Percentiles rank a stretch among this genome's conserved stretches.
Conservation (phyloP, 257 asterid species). For the Gentiana dahurica region DNA sequence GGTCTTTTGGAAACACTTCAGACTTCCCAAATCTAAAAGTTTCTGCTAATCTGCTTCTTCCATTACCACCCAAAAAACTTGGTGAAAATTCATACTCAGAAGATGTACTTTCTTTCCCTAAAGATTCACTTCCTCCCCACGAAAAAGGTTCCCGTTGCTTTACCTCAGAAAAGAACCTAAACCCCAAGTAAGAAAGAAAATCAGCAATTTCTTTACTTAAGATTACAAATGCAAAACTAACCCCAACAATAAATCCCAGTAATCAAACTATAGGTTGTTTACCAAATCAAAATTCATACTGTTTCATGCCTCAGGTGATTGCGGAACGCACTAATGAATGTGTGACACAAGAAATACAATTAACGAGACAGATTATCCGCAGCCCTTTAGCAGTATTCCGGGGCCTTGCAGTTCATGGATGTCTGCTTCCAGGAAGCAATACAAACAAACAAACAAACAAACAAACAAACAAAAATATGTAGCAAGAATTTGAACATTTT, state of each 20-base stretch:
- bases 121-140: constrained; percentile 40
- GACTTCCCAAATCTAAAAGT: constrained; percentile 45
- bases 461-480: neutral
- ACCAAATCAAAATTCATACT: neutral
- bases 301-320: no score
- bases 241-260: neutral
- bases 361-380: no score
- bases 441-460: neutral
- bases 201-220: constrained; percentile 12
- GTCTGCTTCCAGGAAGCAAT: neutral
- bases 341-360: no score
- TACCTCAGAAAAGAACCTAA: constrained; percentile 72
- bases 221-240: neutral
- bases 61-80: constrained; percentile 29
- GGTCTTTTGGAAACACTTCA: constrained; percentile 47
- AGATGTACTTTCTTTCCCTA: constrained; percentile 34
- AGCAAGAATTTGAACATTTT: constrained; percentile 5
- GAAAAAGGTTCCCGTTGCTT: constrained; percentile 36
- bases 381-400: no score
- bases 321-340: no score
- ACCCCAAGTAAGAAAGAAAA: constrained; percentile 18
- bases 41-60: constrained; percentile 33
- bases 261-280: neutral
- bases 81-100: constrained; percentile 26
- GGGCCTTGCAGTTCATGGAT: neutral